These are phyloP conservation scores for Ricinus communis DNA, from an alignment of 345 rosid species.

Conservation along the genomic window DNA sequence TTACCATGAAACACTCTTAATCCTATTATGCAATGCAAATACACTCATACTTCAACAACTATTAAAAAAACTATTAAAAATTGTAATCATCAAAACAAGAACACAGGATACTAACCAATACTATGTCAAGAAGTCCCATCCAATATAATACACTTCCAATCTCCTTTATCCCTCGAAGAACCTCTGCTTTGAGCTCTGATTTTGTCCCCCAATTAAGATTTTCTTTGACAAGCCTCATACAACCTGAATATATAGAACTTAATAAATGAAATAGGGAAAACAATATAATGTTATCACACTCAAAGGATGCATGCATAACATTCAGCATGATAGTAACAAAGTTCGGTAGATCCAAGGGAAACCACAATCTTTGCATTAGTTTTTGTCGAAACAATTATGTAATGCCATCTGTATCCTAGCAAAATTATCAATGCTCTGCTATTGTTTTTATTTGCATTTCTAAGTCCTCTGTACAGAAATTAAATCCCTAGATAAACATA, in stretches of 20 bases:
- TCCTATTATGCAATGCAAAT: neutral
- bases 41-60: neutral
- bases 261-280: neutral
- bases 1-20: neutral
- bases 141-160: conserved; percentile 90
- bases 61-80: neutral
- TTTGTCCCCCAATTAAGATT: conserved; percentile 88
- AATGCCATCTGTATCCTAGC: neutral
- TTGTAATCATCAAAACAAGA: conserved; percentile 17
- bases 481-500: neutral
- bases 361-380: neutral
- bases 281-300: neutral
- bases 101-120: conserved; percentile 63
- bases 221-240: conserved; percentile 91
- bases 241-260: conserved; percentile 49
- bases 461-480: neutral
- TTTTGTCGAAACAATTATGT: neutral
- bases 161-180: conserved; percentile 86
- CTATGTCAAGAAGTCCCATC: conserved; percentile 95
- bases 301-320: neutral
- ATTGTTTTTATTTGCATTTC: neutral
- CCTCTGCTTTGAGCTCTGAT: conserved; percentile 87
- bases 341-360: neutral
- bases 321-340: neutral
- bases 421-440: neutral